Evolutionary conservation across 768 basidiomycete genomes (phyloP).

Genomic region (Xerocomus potaroensis): DNA sequence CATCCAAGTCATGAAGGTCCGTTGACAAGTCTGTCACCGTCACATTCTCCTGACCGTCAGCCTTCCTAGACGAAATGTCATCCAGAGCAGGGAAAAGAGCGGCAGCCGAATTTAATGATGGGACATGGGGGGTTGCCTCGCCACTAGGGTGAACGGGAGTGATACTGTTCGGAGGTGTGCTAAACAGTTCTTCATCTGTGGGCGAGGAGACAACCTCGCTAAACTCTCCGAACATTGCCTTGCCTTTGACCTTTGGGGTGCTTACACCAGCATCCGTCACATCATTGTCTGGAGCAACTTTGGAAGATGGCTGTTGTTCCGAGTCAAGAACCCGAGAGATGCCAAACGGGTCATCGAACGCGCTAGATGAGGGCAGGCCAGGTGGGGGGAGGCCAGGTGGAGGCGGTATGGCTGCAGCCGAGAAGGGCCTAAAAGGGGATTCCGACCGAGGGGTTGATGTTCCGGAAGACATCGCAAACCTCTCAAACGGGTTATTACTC

Average conservation of each 20-base stretch:
- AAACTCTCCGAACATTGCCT: constrained; percentile 10
- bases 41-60: constrained; percentile 33
- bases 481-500: constrained; percentile 92
- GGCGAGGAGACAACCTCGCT: constrained; percentile 26
- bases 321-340: constrained; percentile 34
- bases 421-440: constrained; percentile 58
- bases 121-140: constrained; percentile 13
- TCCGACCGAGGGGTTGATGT: constrained; percentile 42
- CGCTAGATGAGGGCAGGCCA: constrained; percentile 8
- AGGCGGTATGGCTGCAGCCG: constrained; percentile 34
- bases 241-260: constrained; percentile 19
- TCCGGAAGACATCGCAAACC: constrained; percentile 49
- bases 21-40: constrained; percentile 49
- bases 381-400: constrained; percentile 29
- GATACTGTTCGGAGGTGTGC: constrained; percentile 52
- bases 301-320: constrained; percentile 8
- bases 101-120: constrained; percentile 25
- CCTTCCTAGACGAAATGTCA: constrained; percentile 19
- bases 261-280: constrained; percentile 16
- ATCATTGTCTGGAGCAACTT: constrained; percentile 20
- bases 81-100: constrained; percentile 39
- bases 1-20: constrained; percentile 56
- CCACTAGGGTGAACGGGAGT: constrained; percentile 20
- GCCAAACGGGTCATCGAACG: constrained; percentile 50
- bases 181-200: constrained; percentile 50